These are phyloP conservation scores for Evernia prunastri DNA, from an alignment of 495 filamentous ascomycete genomes.

Conservation along the genomic window DNA sequence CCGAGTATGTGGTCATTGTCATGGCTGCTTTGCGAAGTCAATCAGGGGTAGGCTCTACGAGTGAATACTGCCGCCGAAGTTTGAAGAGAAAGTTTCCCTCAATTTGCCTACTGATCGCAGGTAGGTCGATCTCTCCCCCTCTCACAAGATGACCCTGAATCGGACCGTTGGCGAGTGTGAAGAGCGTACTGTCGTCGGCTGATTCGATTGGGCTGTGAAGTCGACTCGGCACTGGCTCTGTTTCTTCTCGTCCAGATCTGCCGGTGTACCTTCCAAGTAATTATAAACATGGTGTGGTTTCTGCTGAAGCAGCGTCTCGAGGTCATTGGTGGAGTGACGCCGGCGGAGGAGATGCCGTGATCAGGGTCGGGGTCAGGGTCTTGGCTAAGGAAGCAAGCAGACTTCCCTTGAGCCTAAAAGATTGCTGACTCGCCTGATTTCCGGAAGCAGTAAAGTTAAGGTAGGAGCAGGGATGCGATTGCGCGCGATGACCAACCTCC, in stretches of 20 bases:
- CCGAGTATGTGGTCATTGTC: background rate
- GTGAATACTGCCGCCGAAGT: no score
- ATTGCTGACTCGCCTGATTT: background rate
- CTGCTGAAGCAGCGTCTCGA: background rate
- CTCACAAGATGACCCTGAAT: background rate
- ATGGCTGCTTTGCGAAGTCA: background rate
- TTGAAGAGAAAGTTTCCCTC: background rate
- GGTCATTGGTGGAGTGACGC: background rate
- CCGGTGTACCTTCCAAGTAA: background rate
- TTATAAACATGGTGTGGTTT: background rate
- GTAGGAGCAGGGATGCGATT: constrained; percentile 10
- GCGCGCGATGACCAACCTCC: constrained; percentile 4
- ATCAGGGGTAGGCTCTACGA: background rate
- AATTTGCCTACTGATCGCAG: background rate
- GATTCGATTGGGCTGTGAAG: background rate
- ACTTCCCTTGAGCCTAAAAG: background rate
- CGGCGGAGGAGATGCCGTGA: background rate
- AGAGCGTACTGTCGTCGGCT: background rate
- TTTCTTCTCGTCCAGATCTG: background rate
- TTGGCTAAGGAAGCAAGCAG: background rate
- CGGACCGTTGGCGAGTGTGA: background rate
- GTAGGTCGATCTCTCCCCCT: no score
- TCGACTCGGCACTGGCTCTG: background rate
- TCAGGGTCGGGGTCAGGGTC: no score
- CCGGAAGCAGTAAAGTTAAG: background rate